Conservation (phyloP, 352 stramenopile genomes). For the Phytophthora sojae region DNA sequence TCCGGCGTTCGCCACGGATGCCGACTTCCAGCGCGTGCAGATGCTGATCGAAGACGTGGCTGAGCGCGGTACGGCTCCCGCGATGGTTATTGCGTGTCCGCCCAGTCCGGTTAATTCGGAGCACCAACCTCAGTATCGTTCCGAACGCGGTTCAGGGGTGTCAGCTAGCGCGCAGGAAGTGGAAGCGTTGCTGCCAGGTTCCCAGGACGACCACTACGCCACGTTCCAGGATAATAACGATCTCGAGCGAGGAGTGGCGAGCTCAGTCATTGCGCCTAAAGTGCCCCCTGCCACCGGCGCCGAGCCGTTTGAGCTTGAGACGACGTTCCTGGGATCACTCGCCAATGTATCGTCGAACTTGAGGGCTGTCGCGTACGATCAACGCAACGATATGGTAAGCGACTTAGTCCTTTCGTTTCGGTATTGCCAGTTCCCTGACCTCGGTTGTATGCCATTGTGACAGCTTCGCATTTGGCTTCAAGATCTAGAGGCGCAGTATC, state of each 20-base stretch:
- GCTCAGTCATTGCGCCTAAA: conserved; percentile 15
- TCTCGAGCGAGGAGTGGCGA: conserved; percentile 48
- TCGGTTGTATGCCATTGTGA: not conserved
- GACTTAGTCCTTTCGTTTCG: not conserved
- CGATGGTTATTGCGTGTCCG: conserved; percentile 53
- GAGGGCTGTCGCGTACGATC: conserved; percentile 57
- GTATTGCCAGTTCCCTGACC: not conserved
- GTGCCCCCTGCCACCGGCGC: conserved; percentile 14
- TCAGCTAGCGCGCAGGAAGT: conserved; percentile 51
- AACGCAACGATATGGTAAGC: conserved; percentile 74
- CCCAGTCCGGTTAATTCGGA: conserved; percentile 32
- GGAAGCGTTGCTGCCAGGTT: conserved; percentile 54
- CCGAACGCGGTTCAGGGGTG: conserved; percentile 26
- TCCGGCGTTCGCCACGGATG: conserved; percentile 59
- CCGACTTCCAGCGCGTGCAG: conserved; percentile 65
- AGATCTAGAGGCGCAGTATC: conserved; percentile 71
- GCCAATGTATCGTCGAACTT: conserved; percentile 82
- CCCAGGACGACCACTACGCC: conserved; percentile 73
- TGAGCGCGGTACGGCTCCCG: conserved; percentile 56
- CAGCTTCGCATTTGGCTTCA: conserved; percentile 74
- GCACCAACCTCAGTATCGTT: conserved; percentile 30
- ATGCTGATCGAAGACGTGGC: conserved; percentile 86
- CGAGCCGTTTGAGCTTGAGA: conserved; percentile 78
- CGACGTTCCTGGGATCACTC: conserved; percentile 71
- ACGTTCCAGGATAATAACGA: conserved; percentile 67